Conservation (phyloP, 1,139 yeast genomes). For the Suhomyces coccinellae region DNA sequence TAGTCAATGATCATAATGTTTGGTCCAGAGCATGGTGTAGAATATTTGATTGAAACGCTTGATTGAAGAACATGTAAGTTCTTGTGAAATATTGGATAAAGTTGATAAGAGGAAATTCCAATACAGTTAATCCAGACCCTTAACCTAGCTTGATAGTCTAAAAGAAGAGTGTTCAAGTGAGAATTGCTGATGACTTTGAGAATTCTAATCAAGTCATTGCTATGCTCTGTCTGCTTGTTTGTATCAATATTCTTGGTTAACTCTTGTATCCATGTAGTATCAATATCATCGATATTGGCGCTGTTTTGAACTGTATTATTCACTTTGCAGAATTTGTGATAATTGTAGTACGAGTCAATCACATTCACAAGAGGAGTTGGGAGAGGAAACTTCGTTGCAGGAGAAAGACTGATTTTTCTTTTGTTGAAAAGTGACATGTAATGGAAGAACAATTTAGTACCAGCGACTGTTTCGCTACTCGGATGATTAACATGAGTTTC, state of each 20-base stretch:
- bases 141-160: constrained; percentile 34
- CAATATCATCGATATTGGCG: constrained; percentile 19
- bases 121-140: constrained; percentile 44
- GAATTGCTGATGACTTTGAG: constrained; percentile 37
- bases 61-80: constrained; percentile 77
- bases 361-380: constrained; percentile 64
- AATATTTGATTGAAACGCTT: constrained; percentile 77
- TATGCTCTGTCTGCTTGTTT: constrained; percentile 35
- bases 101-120: constrained; percentile 41
- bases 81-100: constrained; percentile 64
- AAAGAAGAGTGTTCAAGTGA: constrained; percentile 28
- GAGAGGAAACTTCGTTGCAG: constrained; percentile 65
- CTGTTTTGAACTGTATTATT: constrained; percentile 24
- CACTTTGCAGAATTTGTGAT: constrained; percentile 34
- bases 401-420: constrained; percentile 68
- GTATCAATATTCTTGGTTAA: constrained; percentile 30
- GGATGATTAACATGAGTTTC: constrained; percentile 1
- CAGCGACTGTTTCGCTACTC: constrained; percentile 2
- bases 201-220: constrained; percentile 40
- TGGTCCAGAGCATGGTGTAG: constrained; percentile 94
- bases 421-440: constrained; percentile 52
- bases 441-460: constrained; percentile 23
- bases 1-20: constrained; percentile 77
- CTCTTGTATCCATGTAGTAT: constrained; percentile 28
- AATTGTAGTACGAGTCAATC: constrained; percentile 51